Evolutionary conservation across 192 early-diverging fungal species (phyloP).

Genomic region (Paraglomus occultum): DNA sequence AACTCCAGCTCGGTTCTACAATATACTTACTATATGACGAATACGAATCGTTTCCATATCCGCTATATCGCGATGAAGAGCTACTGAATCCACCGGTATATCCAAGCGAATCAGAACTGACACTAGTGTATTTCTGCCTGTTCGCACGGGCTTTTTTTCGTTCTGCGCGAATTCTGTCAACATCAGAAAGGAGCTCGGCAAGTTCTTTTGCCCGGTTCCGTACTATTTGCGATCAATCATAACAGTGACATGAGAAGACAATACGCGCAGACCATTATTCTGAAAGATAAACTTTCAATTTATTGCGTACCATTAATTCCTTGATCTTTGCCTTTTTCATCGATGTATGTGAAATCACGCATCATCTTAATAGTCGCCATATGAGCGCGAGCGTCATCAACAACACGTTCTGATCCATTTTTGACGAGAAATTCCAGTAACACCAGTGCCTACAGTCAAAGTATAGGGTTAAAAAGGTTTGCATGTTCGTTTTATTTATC

Average conservation of each 20-base stretch:
- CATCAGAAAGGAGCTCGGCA: slow-evolving; percentile 74
- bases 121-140: slow-evolving; percentile 84
- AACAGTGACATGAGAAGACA: neutral
- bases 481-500: slow-evolving; percentile 8
- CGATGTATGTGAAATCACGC: slow-evolving; percentile 84
- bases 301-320: slow-evolving; percentile 86
- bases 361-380: slow-evolving; percentile 88
- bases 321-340: slow-evolving; percentile 96
- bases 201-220: slow-evolving; percentile 89
- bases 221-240: slow-evolving; percentile 47
- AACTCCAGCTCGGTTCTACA: neutral
- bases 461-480: slow-evolving; percentile 1
- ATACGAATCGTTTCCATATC: slow-evolving; percentile 65
- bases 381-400: slow-evolving; percentile 82
- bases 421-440: slow-evolving; percentile 94
- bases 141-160: slow-evolving; percentile 88
- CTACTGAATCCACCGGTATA: slow-evolving; percentile 39
- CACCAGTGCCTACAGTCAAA: slow-evolving; percentile 68
- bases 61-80: slow-evolving; percentile 50
- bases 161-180: slow-evolving; percentile 78
- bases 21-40: slow-evolving; percentile 28
- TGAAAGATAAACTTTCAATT: neutral
- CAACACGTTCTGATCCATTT: slow-evolving; percentile 90
- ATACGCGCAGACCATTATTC: neutral
- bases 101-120: slow-evolving; percentile 51